Base-by-base conservation (phyloP, 106 monocot genomes). In the Dendrobium catenatum region DNA sequence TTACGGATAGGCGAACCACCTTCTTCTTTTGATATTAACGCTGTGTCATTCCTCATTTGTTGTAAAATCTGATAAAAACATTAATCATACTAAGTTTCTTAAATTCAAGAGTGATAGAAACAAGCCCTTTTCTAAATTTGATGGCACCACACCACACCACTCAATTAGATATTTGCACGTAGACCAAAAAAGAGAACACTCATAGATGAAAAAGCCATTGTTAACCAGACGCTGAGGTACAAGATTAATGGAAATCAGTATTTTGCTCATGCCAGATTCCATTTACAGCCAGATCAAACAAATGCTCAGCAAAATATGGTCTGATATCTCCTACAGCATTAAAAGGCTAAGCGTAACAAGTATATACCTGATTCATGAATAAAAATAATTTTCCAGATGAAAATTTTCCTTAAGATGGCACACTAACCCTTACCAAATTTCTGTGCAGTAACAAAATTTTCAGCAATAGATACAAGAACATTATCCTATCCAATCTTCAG, bases 1-100 rank as follows among this genome's bases (percentile, higher is more conserved):
- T 93, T 99, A 76, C 81, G 86, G 70, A 99, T 95, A 8, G 93
- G 93, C 47, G 95, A 93, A 84, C 98, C 98, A 81, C 98, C 98
- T 86, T 98, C 92, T 83, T 95, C 95, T 91, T 91, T 95, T 51
- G 88, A 81, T 80, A 99, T 76, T 73, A 99, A 82, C n/a, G 91
- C 98, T 22, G 84, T 89, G 79, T 99, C 95, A 80, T 74, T 90
- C 75, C 91, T 79, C 95, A 95, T 95, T 89, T 99, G 95, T 84
- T 95, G 98, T 58, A 99, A 80, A 88, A 99, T 95, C 98, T 99
- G 83, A 81, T 54, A 82, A 43, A 2, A 81, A 22, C 77, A 3
- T 67, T 17, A 72, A 68, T 26, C 4, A 58, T 17, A 44, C 8
- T n/a, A 43, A 72, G 20, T 22, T 75, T 7, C 46, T 49, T 76